phyloP scores from a whole-genome alignment of 2,329 filamentous ascomycete genomes.

The Dactylellina drechsleri region DNA sequence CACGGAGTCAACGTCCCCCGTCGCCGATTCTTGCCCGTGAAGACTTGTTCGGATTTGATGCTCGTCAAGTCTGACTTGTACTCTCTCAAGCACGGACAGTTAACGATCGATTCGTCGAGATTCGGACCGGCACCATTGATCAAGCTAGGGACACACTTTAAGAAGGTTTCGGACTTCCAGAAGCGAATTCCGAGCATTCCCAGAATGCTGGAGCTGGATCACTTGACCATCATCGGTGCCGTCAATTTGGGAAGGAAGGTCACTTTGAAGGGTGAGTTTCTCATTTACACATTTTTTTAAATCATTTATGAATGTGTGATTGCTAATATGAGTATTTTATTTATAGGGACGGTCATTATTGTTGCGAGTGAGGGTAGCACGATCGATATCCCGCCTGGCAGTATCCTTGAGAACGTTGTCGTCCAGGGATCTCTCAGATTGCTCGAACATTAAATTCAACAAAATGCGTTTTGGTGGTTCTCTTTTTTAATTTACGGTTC shows the following conservation, averaged over 20 bases:
- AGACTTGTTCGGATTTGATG: constrained; percentile 99
- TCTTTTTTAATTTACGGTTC: constrained; percentile 6
- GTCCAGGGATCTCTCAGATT: constrained; percentile 92
- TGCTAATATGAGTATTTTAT: constrained; percentile 15
- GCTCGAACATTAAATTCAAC: constrained; percentile 44
- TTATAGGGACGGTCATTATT: constrained; percentile 84
- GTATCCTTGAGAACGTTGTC: constrained; percentile 97
- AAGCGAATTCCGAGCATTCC: constrained; percentile 86
- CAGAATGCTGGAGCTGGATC: constrained; percentile 90
- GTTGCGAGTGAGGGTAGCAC: constrained; percentile 97
- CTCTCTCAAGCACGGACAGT: constrained; percentile 97
- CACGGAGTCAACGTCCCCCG: constrained; percentile 99
- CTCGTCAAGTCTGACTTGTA: constrained; percentile 99
- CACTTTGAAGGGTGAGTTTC: constrained; percentile 78
- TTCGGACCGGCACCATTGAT: constrained; percentile 97
- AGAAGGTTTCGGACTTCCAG: constrained; percentile 99
- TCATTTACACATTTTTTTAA: not conserved
- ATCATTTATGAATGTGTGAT: not conserved
- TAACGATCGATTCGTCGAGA: constrained; percentile 94
- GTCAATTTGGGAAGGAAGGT: constrained; percentile 97
- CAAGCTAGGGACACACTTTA: constrained; percentile 99
- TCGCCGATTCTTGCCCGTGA: constrained; percentile 97
- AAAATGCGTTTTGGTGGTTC: not conserved
- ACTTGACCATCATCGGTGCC: constrained; percentile 95
- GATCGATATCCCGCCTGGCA: constrained; percentile 96